Conservation (phyloP, 1,139 yeast genomes). For the Blastobotrys malaysiensis region DNA sequence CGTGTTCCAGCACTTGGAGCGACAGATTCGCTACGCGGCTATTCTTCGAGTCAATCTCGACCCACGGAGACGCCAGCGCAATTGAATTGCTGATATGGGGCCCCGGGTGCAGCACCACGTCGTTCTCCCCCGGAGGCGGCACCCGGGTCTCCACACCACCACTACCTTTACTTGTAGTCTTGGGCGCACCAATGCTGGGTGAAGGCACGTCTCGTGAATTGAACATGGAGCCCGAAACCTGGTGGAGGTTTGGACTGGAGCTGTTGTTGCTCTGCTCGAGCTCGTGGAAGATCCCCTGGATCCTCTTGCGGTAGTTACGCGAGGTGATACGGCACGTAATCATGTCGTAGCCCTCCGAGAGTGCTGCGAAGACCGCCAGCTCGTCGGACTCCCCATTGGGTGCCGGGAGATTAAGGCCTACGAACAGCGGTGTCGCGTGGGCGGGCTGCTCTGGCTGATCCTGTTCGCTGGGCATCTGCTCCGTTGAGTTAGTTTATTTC, state of each 20-base stretch:
- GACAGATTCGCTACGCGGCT: constrained; percentile 46
- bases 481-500: neutral
- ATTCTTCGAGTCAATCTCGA: constrained; percentile 53
- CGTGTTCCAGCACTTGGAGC: constrained; percentile 49
- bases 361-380: constrained; percentile 29
- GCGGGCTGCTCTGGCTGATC: neutral
- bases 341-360: constrained; percentile 35
- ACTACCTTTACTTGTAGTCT: constrained; percentile 2
- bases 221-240: neutral
- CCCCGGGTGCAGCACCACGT: constrained; percentile 34
- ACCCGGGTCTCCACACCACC: constrained; percentile 8
- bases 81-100: constrained; percentile 38
- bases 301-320: constrained; percentile 27
- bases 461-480: neutral
- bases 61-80: constrained; percentile 59
- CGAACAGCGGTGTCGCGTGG: constrained; percentile 24
- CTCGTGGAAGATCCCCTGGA: constrained; percentile 26
- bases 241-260: constrained; percentile 7
- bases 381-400: constrained; percentile 29
- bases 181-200: neutral
- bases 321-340: constrained; percentile 35
- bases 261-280: constrained; percentile 13
- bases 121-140: constrained; percentile 26
- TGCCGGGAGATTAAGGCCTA: constrained; percentile 35
- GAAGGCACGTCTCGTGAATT: neutral